Evolutionary conservation across 441 rosid genomes (phyloP), one percentile per base, ranked within the genome.

Genomic region (Flueggea neowawraea): DNA sequence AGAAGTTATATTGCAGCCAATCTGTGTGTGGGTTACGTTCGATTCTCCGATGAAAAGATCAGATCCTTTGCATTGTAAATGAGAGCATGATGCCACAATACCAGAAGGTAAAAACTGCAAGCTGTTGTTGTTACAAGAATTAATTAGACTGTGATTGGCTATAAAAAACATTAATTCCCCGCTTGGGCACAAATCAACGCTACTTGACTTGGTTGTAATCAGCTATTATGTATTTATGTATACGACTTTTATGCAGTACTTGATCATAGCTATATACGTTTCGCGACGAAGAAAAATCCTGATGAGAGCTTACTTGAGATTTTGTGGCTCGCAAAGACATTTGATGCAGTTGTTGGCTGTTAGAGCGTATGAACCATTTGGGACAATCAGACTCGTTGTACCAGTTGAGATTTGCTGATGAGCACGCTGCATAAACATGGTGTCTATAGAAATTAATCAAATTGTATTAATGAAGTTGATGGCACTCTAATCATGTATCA

Each of bases 321-420:
- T 52, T 4, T 4, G 11, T 14, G 63, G 52, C 36, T 63, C 64
- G 56, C 74, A 74, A 36, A 6, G 57, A 69, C 74, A 74, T 62
- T 66, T 58, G 55, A 69, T 62, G 53, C 78, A 58, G 58, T 45
- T 50, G 48, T 22, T 50, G 49, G 74, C 74, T 10, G 74, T 66
- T 13, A 74, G 63, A 31, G 74, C 69, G 47, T 54, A 58, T 2
- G 74, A 69, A 45, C 67, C 74, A 55, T 66, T 62, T 12, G 74
- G 66, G 33, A 69, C 74, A 4, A 74, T 54, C 36, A 69, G 62
- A 58, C 62, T 69, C 69, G 3, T 62, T 33, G 62, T 58, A 49
- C 78, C 63, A 65, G 0, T 62, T 66, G 5, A 66, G 73, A 49
- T 62, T 65, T n/a, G 71, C 61, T 0, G 74, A 74, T 32, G 74